Evolutionary conservation across 179 eudicot species (phyloP), one percentile per base, ranked within the genome.

Genomic region (Patellifolia procumbens): DNA sequence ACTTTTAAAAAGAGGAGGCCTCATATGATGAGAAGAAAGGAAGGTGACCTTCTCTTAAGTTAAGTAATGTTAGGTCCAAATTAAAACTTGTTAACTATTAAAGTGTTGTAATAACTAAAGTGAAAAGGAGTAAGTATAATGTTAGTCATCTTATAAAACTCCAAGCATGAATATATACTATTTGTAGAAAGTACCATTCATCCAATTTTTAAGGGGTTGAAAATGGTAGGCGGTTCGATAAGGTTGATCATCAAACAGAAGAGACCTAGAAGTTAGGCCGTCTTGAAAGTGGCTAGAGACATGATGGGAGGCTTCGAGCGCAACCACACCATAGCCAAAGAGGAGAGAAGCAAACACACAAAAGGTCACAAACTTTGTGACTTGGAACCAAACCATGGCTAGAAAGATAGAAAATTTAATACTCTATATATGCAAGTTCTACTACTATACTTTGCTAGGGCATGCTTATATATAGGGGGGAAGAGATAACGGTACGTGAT

Each of bases 221-320:
- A 87, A 87, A 76, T 87, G 88, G 45, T 65, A 87, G 51, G 77
- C 53, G 5, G 90, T 87, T 68, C 87, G 76, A 60, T 87, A 85
- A 29, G 87, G 80, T 34, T 79, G 85, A 72, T 68, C 68, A 19
- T 32, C 68, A 17, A 37, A 66, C 34, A 28, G 3, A 17, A 86
- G 53, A 28, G 70, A 43, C 12, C 7, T 35, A 20, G 20, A 51
- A 7, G 42, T n/a, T 20, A 37, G 22, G 0, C 20, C 56, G 1
- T 62, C 34, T 24, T 78, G 70, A 15, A 70, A 48, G 58, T 53
- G 74, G 62, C 74, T 78, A 6, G 85, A 80, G 16, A 70, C 61
- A 64, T 53, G 74, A 56, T 77, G 83, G 15, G 84, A 80, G 16
- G 88, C 88, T 80, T 82, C 74, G 53, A 78, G 75, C 65, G 77